Conservation (phyloP, 1,284 basidiomycete genomes). For the Grifola frondosa region DNA sequence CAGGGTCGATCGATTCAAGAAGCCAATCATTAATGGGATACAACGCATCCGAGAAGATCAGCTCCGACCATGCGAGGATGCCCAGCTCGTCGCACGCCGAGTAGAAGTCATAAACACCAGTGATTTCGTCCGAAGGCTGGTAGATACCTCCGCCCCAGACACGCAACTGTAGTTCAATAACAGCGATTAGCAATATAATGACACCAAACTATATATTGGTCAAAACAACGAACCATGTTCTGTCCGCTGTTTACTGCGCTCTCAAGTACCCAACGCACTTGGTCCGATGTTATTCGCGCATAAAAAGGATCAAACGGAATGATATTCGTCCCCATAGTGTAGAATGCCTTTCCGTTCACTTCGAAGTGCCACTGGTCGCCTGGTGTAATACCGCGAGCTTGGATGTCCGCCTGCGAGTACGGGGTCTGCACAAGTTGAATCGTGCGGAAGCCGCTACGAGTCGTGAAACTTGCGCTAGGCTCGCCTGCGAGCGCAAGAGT, state of each 20-base stretch:
- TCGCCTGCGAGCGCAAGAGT: slow-evolving; percentile 26
- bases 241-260: slow-evolving; percentile 55
- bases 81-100: slow-evolving; percentile 62
- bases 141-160: slow-evolving; percentile 56
- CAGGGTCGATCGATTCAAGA: slow-evolving; percentile 51
- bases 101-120: slow-evolving; percentile 58
- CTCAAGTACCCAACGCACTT: slow-evolving; percentile 55
- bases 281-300: slow-evolving; percentile 47
- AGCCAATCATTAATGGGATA: slow-evolving; percentile 57
- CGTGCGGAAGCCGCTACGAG: slow-evolving; percentile 58
- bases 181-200: background rate
- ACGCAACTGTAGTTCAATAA: slow-evolving; percentile 40
- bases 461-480: slow-evolving; percentile 30
- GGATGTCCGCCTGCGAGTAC: slow-evolving; percentile 46
- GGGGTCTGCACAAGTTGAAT: slow-evolving; percentile 50
- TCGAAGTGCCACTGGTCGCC: slow-evolving; percentile 62
- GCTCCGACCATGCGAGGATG: slow-evolving; percentile 64
- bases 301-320: slow-evolving; percentile 65
- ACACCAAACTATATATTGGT: background rate
- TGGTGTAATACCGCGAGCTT: slow-evolving; percentile 49
- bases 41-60: slow-evolving; percentile 61
- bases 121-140: slow-evolving; percentile 37
- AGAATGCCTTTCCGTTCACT: slow-evolving; percentile 56
- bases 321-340: slow-evolving; percentile 54
- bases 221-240: slow-evolving; percentile 49